Evolutionary conservation across 108 stramenopile species (phyloP), one percentile per base, ranked within the genome.

Genomic region (Schizochytrium sp.): DNA sequence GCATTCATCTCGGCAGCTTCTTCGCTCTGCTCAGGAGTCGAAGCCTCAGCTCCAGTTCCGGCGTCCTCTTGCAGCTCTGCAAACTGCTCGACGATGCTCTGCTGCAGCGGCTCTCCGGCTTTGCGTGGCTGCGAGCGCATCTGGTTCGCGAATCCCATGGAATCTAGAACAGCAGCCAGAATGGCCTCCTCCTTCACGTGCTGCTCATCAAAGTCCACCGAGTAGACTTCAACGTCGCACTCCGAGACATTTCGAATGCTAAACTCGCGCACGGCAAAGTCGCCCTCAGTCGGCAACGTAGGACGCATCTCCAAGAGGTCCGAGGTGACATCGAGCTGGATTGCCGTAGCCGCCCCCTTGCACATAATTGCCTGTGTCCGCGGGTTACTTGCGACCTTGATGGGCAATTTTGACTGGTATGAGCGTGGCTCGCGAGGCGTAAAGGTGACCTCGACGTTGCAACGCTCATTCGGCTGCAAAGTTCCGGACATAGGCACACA

Each of bases 171-270:
- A 16, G 72, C 71, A 12, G 44, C 43, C 6, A 93, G 57, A 47
- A 91, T 87, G n/a, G 57, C 90, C 51, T 94, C 95, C 57, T 95
- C 94, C 21, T 45, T 76, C 0, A 91, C 57, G 63, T 92, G 91
- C n/a, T 88, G 58, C 59, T 76, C 41, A 89, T 95, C 94, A 87
- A 95, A 95, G 88, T 95, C 94, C 41, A 94, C 43, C 14, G 94
- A 94, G 88, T 90, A 95, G 18, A 94, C 92, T 87, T 94, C 95
- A 43, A 95, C 89, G 72, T 89, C 72, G 58, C 71, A 60, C 21
- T 72, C 44, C 57, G 88, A 44, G 18, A 71, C 87, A 63, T 95
- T 95, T 16, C n/a, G 5, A 47, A 95, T 58, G 28, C 69, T 71
- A 4, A 95, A 93, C 25, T 90, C 48, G 18, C 14, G 18, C 16